Percentiles rank a stretch among this genome's conserved stretches.
Conservation (phyloP, 1,284 basidiomycete species). For the Mycosarcoma maydis region DNA sequence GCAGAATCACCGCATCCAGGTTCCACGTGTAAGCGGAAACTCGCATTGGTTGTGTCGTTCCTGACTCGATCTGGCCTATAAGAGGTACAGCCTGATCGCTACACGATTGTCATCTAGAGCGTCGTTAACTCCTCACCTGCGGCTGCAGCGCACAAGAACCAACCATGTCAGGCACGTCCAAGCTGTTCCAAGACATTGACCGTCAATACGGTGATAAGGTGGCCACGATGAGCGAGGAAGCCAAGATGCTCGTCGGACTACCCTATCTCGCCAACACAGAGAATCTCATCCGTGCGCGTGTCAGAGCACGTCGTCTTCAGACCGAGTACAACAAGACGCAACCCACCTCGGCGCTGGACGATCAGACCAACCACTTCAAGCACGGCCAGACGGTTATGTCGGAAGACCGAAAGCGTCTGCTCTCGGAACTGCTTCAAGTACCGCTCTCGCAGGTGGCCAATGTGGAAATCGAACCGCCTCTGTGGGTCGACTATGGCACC, state of each 20-base stretch:
- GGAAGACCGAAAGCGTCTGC: conserved; percentile 28
- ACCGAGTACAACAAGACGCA: conserved; percentile 42
- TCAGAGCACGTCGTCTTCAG: conserved; percentile 36
- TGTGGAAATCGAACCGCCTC: conserved; percentile 42
- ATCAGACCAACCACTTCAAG: conserved; percentile 1
- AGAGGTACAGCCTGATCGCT: too few species aligned
- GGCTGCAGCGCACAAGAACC: too few species aligned
- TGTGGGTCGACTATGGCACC: conserved; percentile 54
- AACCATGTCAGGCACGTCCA: conserved; percentile 43
- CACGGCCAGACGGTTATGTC: conserved; percentile 34
- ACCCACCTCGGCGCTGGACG: conserved; percentile 34
- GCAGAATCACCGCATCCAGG: too few species aligned
- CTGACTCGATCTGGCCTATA: too few species aligned
- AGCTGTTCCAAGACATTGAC: conserved; percentile 33
- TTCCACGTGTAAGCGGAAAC: conserved; percentile 15
- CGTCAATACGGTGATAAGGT: conserved; percentile 16
- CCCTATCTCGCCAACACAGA: conserved; percentile 43
- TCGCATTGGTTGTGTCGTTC: neutral
- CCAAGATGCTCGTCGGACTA: conserved; percentile 44
- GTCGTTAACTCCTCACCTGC: too few species aligned
- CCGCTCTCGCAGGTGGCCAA: conserved; percentile 4
- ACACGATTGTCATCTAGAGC: too few species aligned
- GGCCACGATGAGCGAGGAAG: conserved; percentile 24
- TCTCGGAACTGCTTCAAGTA: conserved; percentile 25
- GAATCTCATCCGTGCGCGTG: conserved; percentile 29